Evolutionary conservation across 2,329 filamentous ascomycete species (phyloP), one percentile per base, ranked within the genome.

Genomic region (Pyrenochaeta sp.): DNA sequence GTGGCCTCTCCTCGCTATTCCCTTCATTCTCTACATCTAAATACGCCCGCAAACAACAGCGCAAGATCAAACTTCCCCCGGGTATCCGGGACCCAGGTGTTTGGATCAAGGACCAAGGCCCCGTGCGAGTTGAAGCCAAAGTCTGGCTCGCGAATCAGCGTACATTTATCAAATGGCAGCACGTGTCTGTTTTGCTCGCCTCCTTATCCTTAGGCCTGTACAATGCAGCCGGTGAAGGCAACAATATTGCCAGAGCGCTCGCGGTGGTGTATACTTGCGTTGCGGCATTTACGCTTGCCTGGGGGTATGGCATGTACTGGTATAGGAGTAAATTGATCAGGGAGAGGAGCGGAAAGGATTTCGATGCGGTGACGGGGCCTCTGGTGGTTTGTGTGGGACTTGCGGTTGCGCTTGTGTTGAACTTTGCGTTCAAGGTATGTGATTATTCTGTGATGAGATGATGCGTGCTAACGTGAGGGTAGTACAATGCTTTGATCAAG

Each of bases 81-180:
- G 95, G 95, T 32, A 92, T 99, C n/a, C 86, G 86, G 24, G 89
- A 96, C 73, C 95, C 95, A 1, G 87, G 86, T 8, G 85, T 88
- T 65, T 96, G 94, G 89, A 91, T 99, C 83, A 99, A 99, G 82
- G 96, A 99, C 78, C 86, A 90, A 34, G 94, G 95, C 2, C 91
- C 93, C 36, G 86, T 98, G 64, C 91, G 93, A 74, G 92, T 99
- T 56, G 95, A 99, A 81, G 93, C 92, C 61, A 99, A 99, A 80
- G 94, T 99, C 30, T 99, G 95, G 94, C 89, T 99, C 56, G 95
- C 95, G 53, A 99, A 99, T 78, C 94, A 99, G 80, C 90, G 95
- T 61, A 99, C 95, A 0, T 99, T 97, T 76, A 90, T 99, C 78
- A 98, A 97, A 79, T 99, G 95, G 95, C 92, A 98, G 82, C 93